Base-by-base conservation (phyloP, 306 rosid genomes). In the Vigna trinervia region DNA sequence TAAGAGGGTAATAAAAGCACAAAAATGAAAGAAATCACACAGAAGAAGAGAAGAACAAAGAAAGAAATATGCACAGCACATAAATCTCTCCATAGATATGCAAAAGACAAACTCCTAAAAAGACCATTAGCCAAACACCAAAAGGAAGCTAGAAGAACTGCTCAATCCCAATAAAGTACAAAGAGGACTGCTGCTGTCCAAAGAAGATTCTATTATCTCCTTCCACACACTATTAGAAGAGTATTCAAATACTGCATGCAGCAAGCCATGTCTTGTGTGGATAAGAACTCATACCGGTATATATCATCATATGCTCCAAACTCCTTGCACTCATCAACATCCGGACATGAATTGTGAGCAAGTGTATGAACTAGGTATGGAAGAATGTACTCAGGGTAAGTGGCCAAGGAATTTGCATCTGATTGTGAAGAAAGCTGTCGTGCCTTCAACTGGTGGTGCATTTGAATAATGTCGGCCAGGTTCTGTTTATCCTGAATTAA, bases 331-430 rank as follows among this genome's bases (percentile, higher is more conserved):
- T 89, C 97, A 57, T 92, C 99, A 81, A 91, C 77, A 67, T 88
- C 78, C 61, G 99, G 98, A 74, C 99, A 93, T 68, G 89, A 86
- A 85, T 85, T 89, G 84, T 93, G 97, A 78, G 99, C 98, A 85
- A 96, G 90, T 20, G 80, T 84, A 81, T 92, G 97, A 82, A 96
- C 91, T 78, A 96, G 77, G 86, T 86, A 87, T 39, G 97, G 93
- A 53, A 96, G 83, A 77, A 96, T 89, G 89, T 84, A 83, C 81
- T 93, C 99, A 36, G 99, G 98, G 82, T 87, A 91, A 72, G 85
- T 74, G 63, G 96, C 77, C 77, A 63, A 80, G 75, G 96, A 86
- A 87, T 77, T 89, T 38, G 90, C 78, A 87, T 96, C 94, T 43
- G 89, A 85, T 78, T 89, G 97, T 71, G 82, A 60, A 26, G 92